phyloP scores from a whole-genome alignment of 768 basidiomycete genomes.

The Suillus paluster region DNA sequence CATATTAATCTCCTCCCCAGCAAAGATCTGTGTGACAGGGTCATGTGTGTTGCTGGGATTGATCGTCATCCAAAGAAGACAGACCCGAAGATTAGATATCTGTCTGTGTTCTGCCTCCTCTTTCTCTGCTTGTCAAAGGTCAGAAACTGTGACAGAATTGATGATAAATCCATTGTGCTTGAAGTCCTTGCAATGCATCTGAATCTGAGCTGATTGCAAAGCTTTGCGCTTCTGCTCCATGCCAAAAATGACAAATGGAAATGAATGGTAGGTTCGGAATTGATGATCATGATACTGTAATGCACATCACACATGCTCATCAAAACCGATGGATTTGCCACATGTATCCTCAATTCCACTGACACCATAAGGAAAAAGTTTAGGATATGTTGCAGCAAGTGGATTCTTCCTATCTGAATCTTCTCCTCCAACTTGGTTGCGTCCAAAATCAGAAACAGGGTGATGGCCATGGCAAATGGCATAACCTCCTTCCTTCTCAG shows the following conservation, averaged over 20 bases:
- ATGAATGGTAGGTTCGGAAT: slow-evolving; percentile 26
- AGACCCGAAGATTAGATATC: slow-evolving; percentile 32
- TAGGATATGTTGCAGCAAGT: no score
- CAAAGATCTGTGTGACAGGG: no score
- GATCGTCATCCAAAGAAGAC: no score
- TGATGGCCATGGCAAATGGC: no score
- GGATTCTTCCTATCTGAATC: no score
- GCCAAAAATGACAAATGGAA: slow-evolving; percentile 22
- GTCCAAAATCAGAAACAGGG: no score
- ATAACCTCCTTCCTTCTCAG: no score
- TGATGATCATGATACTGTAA: slow-evolving; percentile 33
- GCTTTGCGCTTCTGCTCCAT: slow-evolving; percentile 21
- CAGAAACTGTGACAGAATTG: slow-evolving; percentile 26
- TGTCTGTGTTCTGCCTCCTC: slow-evolving; percentile 33
- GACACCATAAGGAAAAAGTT: slow-evolving; percentile 33
- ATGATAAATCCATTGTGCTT: slow-evolving; percentile 19
- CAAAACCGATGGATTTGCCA: slow-evolving; percentile 24
- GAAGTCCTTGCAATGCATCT: slow-evolving; percentile 23
- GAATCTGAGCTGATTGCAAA: slow-evolving; percentile 22
- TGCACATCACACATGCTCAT: slow-evolving; percentile 34
- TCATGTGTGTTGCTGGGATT: slow-evolving; percentile 8
- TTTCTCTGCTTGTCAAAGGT: slow-evolving; percentile 37
- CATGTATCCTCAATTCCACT: slow-evolving; percentile 37
- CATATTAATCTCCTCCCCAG: no score
- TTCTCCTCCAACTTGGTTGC: no score